A percentile compares a stretch with the other conserved stretches of the same genome.
These are phyloP conservation scores for Fennellomyces sp. DNA, from an alignment of 371 early-diverging fungal genomes.

Conservation along the genomic window DNA sequence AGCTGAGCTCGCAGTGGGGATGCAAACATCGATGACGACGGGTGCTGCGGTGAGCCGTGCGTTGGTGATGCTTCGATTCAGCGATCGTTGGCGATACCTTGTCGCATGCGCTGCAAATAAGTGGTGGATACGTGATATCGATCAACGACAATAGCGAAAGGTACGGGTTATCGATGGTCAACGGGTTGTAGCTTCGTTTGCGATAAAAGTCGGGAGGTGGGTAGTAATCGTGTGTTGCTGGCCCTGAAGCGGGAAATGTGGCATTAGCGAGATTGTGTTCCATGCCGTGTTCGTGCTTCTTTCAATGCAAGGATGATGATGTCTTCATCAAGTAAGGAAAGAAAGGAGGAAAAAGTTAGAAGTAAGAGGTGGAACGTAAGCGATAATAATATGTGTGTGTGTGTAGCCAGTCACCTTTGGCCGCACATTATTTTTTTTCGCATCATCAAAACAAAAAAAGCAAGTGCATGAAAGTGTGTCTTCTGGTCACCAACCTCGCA, in stretches of 20 bases:
- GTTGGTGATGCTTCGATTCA: conserved; percentile 15
- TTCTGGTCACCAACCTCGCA: too few relatives aligned
- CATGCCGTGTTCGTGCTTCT: too few relatives aligned
- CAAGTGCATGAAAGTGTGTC: too few relatives aligned
- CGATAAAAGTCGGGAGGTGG: not conserved
- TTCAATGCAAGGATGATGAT: not conserved
- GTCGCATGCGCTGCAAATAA: conserved; percentile 14
- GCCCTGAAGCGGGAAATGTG: not conserved
- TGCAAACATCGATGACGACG: conserved; percentile 19
- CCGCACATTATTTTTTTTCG: too few relatives aligned
- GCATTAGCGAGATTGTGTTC: not conserved
- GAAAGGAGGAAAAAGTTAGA: too few relatives aligned
- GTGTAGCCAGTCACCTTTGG: too few relatives aligned
- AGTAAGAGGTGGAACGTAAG: too few relatives aligned
- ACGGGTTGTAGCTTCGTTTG: conserved; percentile 11
- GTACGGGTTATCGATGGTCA: conserved; percentile 22
- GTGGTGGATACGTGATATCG: conserved; percentile 2
- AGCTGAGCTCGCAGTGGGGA: conserved; percentile 22
- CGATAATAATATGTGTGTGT: too few relatives aligned
- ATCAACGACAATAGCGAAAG: conserved; percentile 12
- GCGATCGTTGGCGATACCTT: not conserved
- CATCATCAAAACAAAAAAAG: too few relatives aligned
- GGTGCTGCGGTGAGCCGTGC: conserved; percentile 1
- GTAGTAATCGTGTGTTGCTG: not conserved
- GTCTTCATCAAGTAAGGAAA: too few relatives aligned